Evolutionary conservation across 148 eudicot genomes (phyloP), one percentile per base, ranked within the genome.

Genomic region (Selenicereus undatus): DNA sequence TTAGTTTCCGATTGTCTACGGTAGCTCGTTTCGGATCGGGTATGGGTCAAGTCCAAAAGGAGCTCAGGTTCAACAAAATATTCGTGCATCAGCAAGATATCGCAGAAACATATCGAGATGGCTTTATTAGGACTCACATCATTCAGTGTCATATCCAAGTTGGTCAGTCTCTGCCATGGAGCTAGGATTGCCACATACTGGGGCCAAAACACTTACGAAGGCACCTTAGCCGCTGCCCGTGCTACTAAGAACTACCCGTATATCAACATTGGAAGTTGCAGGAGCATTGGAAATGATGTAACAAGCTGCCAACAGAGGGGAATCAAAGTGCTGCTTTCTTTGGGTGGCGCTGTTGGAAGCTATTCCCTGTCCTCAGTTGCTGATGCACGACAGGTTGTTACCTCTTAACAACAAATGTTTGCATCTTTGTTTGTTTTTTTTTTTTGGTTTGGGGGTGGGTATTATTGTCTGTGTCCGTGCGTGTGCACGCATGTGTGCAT

Each of bases 161-260:
- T 83, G 13, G 30, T 79, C 56, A 75, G 17, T 75, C 73, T 79
- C 32, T 71, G 86, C 66, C 35, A 48, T 26, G 82, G 81, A 62
- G 90, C 89, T 5, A 89, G 90, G 30, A 90, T 94, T 65, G 86
- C 91, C 54, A 76, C 87, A 45, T 94, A 94, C 80, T 91, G 98
- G 98, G 98, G 98, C 82, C 96, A 94, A 77, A 88, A 90, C 73
- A 87, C 86, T 51, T 70, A 81, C 66, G 98, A 91, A 64, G 94
- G 90, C 35, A 85, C 86, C 64, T 74, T 94, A 30, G 50, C 83
- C 35, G 72, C 85, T 0, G 85, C 98, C 29, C 92, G 96, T 68
- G 80, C 83, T 83, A 82, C 94, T 16, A 87, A 90, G 4, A 87
- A 87, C 68, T 92, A 81, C 72, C 16, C 85, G 51, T 90, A 60